Base-by-base conservation (phyloP, 306 rosid species). In the Citrullus amarus region DNA sequence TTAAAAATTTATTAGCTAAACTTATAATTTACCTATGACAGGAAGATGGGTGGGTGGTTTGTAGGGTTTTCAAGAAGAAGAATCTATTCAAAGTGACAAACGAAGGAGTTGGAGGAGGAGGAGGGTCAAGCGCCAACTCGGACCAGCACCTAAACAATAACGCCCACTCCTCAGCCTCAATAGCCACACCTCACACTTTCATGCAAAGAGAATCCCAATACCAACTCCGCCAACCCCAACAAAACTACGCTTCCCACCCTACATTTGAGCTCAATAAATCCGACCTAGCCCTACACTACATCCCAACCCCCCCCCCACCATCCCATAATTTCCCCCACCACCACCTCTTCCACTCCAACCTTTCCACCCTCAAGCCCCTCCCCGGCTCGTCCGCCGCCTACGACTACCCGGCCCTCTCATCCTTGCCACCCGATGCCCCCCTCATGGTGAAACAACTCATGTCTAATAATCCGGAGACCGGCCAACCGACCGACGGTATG, bases 41-140 rank as follows among this genome's bases (percentile, higher is more conserved):
- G 97, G 97, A 94, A 80, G 98, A 95, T 34, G 97, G 98, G 0
- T 95, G 97, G 98, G 98, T 95, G 66, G 89, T 95, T 18, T 95
- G 98, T 58, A 84, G 97, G 81, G 98, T 95, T 22, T 95, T 95
- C 86, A 92, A 95, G 90, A 95, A 95, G 92, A 95, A 95, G 82
- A 89, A 92, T 62, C 67, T 95, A 34, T 95, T 92, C 93, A 95
- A 95, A 83, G 87, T 95, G 6, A 87, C 91, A 12, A 88, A 82
- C 0, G 82, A 78, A 5, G 51, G 13, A 20, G 79, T 58, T 25
- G 86, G 57, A 77, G 80, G 82, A 51, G 56, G 56, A 4, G 56
- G 56, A 2, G 6, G 8, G 55, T 56, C 78, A 6, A 86, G 76
- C 70, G 94, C 87, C 30, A 89, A 79, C 62, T 78, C 79, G 20